Base-by-base conservation (phyloP, 129 eudicot genomes). In the Lactuca sativa region DNA sequence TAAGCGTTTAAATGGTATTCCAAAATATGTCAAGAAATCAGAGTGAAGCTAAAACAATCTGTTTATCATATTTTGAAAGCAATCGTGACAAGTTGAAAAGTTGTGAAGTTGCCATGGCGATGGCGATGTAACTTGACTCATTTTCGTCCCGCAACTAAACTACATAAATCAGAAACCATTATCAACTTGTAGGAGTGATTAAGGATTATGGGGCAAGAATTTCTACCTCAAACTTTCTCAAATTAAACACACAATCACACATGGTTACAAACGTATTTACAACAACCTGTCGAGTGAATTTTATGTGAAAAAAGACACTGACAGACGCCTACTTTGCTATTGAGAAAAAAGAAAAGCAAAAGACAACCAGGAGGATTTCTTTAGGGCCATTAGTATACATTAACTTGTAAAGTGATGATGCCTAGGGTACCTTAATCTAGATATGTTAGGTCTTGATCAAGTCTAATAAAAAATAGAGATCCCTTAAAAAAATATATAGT, bases 241-340 rank as follows among this genome's bases (percentile, higher is more conserved):
- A 67, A 75, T 49, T 48, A 75, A 75, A 59, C 74, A n/a, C 74
- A 75, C 79, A 57, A 44, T 43, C 48, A 44, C 74, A 67, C 79
- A 58, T 67, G 79, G 32, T 48, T 66, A 71, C 32, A 34, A 59
- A 60, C 43, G 32, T 66, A 57, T 67, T 57, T 59, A 75, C 60
- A 74, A 56, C 79, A 74, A 66, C 61, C 38, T 65, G 36, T 43
- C 49, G 31, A 13, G 38, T 30, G 60, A 47, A 4, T 15, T 36
- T 17, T 44, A 14, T 66, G 9, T 59, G 61, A 66, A 47, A 37
- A 67, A 30, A 13, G 61, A 40, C 59, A 34, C 9, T 40, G 37
- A 66, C 5, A 74, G 58, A 65, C 66, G 37, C 30, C 59, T 31
- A 74, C 52, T 16, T 14, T 58, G 30, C 17, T 32, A 57, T 74